A percentile compares a stretch with the other conserved stretches of the same genome.
These are phyloP conservation scores for Puccinia hordei DNA, from an alignment of 1,284 basidiomycete species.

Conservation along the genomic window DNA sequence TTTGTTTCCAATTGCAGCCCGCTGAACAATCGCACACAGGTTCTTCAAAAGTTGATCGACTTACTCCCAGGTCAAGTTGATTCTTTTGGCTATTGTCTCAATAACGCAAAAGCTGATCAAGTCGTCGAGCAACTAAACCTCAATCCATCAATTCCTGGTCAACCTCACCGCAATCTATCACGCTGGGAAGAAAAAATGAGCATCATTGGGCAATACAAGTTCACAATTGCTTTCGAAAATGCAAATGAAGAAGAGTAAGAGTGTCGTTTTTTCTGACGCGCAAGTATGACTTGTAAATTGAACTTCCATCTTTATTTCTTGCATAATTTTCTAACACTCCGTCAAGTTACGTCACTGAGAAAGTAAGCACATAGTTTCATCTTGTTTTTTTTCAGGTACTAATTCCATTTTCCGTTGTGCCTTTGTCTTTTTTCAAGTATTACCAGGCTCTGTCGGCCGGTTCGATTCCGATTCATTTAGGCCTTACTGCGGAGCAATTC, in stretches of 20 bases:
- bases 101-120: slow-evolving; percentile 2
- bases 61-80: slow-evolving; percentile 34
- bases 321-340: neutral
- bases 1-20: slow-evolving; percentile 37
- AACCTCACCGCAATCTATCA: neutral
- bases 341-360: slow-evolving; percentile 30
- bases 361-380: neutral
- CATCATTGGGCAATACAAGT: slow-evolving; percentile 24
- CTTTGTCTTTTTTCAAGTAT: neutral
- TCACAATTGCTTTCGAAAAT: slow-evolving; percentile 41
- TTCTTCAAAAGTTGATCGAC: slow-evolving; percentile 15
- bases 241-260: slow-evolving; percentile 38
- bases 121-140: slow-evolving; percentile 19
- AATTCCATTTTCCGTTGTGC: neutral
- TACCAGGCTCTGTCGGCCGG: slow-evolving; percentile 30
- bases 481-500: neutral
- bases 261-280: neutral
- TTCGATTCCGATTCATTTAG: slow-evolving; percentile 30
- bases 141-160: neutral
- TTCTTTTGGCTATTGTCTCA: slow-evolving; percentile 28
- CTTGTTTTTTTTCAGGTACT: neutral
- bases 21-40: slow-evolving; percentile 10
- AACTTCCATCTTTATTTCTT: neutral
- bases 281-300: neutral
- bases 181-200: slow-evolving; percentile 29